Evolutionary conservation across 805 yeast species (phyloP), one percentile per base, ranked within the genome.

Genomic region (Candida endomychidarum): DNA sequence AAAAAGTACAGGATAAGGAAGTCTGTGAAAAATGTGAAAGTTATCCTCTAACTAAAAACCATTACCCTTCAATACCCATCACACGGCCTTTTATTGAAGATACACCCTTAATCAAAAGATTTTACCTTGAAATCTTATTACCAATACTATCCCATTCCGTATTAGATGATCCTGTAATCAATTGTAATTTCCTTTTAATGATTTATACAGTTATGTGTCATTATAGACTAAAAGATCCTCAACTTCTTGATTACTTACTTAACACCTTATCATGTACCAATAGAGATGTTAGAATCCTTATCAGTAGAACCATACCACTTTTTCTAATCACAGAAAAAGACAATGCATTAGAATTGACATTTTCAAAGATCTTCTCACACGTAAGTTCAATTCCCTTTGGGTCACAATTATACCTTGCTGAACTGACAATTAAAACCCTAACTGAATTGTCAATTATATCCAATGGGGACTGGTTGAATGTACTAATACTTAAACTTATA

Each of bases 391-490:
- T 77, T 30, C 62, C 64, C 4, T 65, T 72, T n/a, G 48, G 50
- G 30, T 29, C 36, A 21, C 55, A 53, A 9, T 14, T 32, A 12
- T 67, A 75, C 42, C 51, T 80, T 37, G 80, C 77, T 7, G 90
- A 84, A 54, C 75, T 83, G 0, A 69, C 78, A 0, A 67, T 80
- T 1, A 66, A 58, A 47, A 71, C 84, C 0, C 78, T 90, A 77
- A 78, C 82, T 1, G 85, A 80, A 38, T 53, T 87, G 24, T 81
- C 86, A 0, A 62, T 76, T 5, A 70, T 81, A 0, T 71, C 82
- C 5, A 70, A 73, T 5, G 93, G 87, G 6, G 89, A 85, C 32
- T 68, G 80, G 52, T 71, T 84, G 29, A 84, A 85, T 55, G 77
- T 80, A 1, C 65, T 86, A 14, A 63, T 87, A 17, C 68, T 84